Conservation (phyloP, 345 rosid genomes). For the Litchi chinensis region DNA sequence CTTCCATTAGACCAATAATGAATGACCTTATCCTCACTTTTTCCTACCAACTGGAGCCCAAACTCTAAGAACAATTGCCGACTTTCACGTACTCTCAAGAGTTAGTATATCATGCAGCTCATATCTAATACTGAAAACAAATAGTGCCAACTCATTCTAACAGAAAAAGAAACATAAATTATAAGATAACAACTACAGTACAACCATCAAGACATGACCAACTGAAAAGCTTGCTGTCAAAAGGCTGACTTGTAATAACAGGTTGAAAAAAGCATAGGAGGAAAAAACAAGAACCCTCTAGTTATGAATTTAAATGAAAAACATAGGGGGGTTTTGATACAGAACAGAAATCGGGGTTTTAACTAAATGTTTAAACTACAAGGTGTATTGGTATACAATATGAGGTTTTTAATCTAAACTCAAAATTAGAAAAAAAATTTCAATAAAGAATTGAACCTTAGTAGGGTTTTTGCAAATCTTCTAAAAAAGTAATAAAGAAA, state of each 20-base stretch:
- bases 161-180: background rate
- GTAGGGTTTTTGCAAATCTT: too few relatives aligned
- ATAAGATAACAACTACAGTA: background rate
- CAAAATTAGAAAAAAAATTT: too few relatives aligned
- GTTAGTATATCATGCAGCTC: background rate
- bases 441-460: too few relatives aligned
- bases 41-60: background rate
- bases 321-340: too few relatives aligned
- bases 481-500: background rate
- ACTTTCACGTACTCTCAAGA: background rate
- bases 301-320: too few relatives aligned
- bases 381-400: too few relatives aligned
- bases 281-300: too few relatives aligned
- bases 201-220: background rate
- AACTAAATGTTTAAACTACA: too few relatives aligned
- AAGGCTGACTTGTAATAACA: background rate
- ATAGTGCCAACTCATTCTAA: background rate
- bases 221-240: background rate
- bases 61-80: background rate
- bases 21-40: background rate
- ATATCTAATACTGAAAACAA: background rate
- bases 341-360: too few relatives aligned
- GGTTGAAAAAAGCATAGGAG: background rate
- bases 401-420: too few relatives aligned
- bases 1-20: background rate